phyloP scores from a whole-genome alignment of 192 early-diverging fungal genomes.

The Diversispora epigaea region DNA sequence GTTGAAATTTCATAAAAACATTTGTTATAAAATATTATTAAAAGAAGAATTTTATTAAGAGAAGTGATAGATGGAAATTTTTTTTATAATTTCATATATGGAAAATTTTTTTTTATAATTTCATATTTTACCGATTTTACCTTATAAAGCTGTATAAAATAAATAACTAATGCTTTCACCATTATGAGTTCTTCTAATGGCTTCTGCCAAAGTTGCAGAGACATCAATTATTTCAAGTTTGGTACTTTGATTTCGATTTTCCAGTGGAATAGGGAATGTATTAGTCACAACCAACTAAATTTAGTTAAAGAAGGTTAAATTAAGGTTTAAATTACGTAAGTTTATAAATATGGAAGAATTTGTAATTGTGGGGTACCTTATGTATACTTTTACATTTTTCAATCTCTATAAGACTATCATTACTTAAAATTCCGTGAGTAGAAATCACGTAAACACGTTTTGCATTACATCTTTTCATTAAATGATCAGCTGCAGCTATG shows the following conservation, averaged over 20 bases:
- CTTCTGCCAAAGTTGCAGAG: conserved; percentile 88
- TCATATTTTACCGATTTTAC: neutral
- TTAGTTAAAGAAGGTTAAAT: neutral
- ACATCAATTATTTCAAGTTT: conserved; percentile 90
- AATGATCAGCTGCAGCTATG: conserved; percentile 85
- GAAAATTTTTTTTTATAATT: neutral
- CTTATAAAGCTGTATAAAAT: conserved; percentile 47
- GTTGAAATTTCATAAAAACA: no score
- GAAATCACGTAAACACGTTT: conserved; percentile 87
- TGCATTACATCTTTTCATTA: conserved; percentile 78
- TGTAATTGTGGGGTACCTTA: conserved; percentile 44
- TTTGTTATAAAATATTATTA: no score
- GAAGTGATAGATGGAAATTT: no score
- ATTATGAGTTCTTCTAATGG: conserved; percentile 73
- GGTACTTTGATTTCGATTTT: conserved; percentile 64
- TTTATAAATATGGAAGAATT: neutral
- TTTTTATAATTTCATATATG: neutral
- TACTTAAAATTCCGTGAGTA: conserved; percentile 92
- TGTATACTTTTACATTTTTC: conserved; percentile 75
- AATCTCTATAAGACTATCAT: conserved; percentile 81
- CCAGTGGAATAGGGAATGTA: conserved; percentile 74
- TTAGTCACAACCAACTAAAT: conserved; percentile 79
- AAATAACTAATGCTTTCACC: conserved; percentile 92
- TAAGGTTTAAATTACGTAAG: neutral
- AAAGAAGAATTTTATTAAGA: no score